Base-by-base conservation (phyloP, 1,284 basidiomycete genomes). In the Chalciporus piperatoides region DNA sequence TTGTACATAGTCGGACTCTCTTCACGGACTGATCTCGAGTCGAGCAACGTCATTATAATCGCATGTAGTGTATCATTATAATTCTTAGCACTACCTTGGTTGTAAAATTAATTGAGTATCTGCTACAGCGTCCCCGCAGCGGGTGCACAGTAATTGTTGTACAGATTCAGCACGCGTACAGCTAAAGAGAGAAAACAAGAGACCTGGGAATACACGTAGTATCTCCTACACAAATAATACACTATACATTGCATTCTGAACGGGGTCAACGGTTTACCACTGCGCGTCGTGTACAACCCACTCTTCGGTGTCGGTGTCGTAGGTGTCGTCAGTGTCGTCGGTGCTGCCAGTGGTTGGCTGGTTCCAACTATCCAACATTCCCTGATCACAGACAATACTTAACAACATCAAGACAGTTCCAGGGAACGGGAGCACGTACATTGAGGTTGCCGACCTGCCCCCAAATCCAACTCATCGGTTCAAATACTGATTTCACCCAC, bases 381-480 rank as follows among this genome's bases (percentile, higher is more conserved):
- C 39, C 59, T 60, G 43, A 17, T 3, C 23, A 38, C 25, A 17
- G 19, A 33, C 19, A 42, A 33, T 2, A 2, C 25, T 55, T 21
- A 52, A 25, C 8, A 27, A 10, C 17, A 4, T 9, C 9, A 36
- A 17, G 9, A 19, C 6, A n/a, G 27, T 14, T 2, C 8, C 7
- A 12, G 17, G 9, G 41, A 12, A 17, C 3, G 8, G 38, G 9
- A 25, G 10, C 3, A 54, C 59, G 7, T 33, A 63, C 62, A 6
- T 37, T 44, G 17, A 60, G 24, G 25, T 45, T 0, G 25, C 42
- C 56, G 4, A 60, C 40, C 19, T 58, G 51, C 17, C 21, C 41
- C 36, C 23, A 48, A 39, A 65, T 28, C 21, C 44, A 27, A 21
- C 51, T 43, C 17, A 65, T 23, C 41, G 24, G 41, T 23, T 46